These are phyloP conservation scores for Pichia insulana DNA, from an alignment of 805 yeast species.

Conservation along the genomic window DNA sequence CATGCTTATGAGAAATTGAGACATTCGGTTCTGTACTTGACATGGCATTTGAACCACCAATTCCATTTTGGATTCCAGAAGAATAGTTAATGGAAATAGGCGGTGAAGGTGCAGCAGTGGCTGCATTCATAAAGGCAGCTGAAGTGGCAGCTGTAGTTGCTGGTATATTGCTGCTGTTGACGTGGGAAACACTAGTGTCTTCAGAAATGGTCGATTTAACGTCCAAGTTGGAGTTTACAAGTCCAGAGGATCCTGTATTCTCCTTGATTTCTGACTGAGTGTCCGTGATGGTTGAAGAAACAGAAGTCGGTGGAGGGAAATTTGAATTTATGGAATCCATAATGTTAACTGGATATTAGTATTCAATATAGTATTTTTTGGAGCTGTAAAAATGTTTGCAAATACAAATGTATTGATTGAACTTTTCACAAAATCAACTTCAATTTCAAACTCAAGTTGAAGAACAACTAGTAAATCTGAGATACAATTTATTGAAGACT, in stretches of 20 bases:
- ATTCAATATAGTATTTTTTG: too few species aligned
- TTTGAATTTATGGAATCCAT: background rate
- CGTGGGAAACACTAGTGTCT: background rate
- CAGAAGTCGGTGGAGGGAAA: background rate
- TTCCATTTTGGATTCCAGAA: background rate
- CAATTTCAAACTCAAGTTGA: too few species aligned
- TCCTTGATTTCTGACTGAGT: background rate
- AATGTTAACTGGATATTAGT: too few species aligned
- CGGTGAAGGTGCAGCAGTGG: background rate
- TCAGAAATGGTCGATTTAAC: background rate
- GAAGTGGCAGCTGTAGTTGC: background rate
- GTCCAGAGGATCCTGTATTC: too few species aligned
- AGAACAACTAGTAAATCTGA: too few species aligned
- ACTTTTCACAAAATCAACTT: too few species aligned
- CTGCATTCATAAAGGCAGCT: background rate
- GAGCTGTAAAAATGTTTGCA: too few species aligned
- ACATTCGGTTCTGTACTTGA: slow-evolving; percentile 1
- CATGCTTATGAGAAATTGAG: slow-evolving; percentile 7
- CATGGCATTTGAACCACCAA: too few species aligned
- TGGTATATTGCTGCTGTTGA: background rate
- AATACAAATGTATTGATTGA: too few species aligned
- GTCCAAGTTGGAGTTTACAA: too few species aligned
- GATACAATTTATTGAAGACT: too few species aligned
- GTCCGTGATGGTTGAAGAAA: background rate
- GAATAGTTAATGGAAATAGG: background rate